Evolutionary conservation across 345 rosid genomes (phyloP), one percentile per base, ranked within the genome.

Genomic region (Draba incana): DNA sequence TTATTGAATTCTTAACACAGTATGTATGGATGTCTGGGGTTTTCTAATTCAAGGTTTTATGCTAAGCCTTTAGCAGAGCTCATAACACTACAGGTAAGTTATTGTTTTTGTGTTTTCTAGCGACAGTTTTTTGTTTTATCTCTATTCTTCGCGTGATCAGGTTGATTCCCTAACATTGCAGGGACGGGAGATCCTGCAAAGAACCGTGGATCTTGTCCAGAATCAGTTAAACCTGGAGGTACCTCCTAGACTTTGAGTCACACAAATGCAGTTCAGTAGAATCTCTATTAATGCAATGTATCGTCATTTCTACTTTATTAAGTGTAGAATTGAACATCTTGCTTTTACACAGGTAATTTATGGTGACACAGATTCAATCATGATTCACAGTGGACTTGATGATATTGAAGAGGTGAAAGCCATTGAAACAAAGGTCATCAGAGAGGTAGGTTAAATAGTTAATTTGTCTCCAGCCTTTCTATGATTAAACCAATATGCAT

Each of bases 21-120:
- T 82, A 91, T 94, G 96, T 94, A 94, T 79, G 99, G 99, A 83
- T 94, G 96, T 83, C 95, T 94, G 77, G 99, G 99, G 60, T 94
- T 91, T 81, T 84, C 96, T 66, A 89, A 94, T 78, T 94, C 99
- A 57, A 86, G 99, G 84, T 94, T 94, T 79, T 94, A 94, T 54
- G 99, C 99, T 60, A 91, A 91, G 81, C 96, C 96, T 82, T 85
- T 94, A 59, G 99, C 99, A 39, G 99, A 94, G 81, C 91, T 94
- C 70, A 86, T 91, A 64, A 94, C 99, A 10, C 82, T 83, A 76
- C 96, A 89, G 75, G 99, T 86, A 83, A 76, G 81, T 76, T 59
- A 48, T 64, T 16, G 28, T 38, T 54, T 72, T 31, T 62, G 12
- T 54, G 57, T 53, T 54, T 66, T 20, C 30, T 68, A 53, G 35